Percentiles rank a stretch among this genome's conserved stretches.
These are phyloP conservation scores for Apiospora aurea DNA, from an alignment of 2,329 filamentous ascomycete genomes.

Conservation along the genomic window DNA sequence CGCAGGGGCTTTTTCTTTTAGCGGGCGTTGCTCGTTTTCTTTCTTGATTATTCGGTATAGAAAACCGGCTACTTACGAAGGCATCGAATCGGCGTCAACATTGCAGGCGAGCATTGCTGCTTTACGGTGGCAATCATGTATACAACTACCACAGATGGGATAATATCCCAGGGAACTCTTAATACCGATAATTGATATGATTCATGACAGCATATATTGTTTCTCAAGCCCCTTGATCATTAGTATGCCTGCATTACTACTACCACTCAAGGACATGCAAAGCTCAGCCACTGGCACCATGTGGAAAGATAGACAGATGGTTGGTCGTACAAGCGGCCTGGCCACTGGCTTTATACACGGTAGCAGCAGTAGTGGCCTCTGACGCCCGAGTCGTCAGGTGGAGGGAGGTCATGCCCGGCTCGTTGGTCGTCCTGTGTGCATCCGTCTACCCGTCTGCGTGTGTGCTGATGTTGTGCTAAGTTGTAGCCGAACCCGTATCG, in stretches of 20 bases:
- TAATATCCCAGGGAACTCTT: background rate
- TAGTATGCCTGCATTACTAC: background rate
- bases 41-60: conserved; percentile 5
- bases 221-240: background rate
- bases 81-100: conserved; percentile 20
- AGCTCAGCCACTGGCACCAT: background rate
- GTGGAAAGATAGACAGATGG: background rate
- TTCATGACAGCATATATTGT: background rate
- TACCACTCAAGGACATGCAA: no score
- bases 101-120: background rate
- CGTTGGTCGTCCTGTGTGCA: conserved; percentile 9
- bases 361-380: background rate
- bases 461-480: conserved; percentile 5
- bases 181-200: conserved; percentile 8
- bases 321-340: background rate
- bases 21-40: conserved; percentile 14
- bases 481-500: conserved; percentile 16
- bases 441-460: conserved; percentile 8
- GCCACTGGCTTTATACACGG: background rate
- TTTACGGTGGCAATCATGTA: conserved; percentile 14
- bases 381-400: background rate
- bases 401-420: background rate
- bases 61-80: conserved; percentile 12
- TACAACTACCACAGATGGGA: background rate
- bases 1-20: background rate